Conservation (phyloP, 495 filamentous ascomycete species). For the Annulohypoxylon moriforme region DNA sequence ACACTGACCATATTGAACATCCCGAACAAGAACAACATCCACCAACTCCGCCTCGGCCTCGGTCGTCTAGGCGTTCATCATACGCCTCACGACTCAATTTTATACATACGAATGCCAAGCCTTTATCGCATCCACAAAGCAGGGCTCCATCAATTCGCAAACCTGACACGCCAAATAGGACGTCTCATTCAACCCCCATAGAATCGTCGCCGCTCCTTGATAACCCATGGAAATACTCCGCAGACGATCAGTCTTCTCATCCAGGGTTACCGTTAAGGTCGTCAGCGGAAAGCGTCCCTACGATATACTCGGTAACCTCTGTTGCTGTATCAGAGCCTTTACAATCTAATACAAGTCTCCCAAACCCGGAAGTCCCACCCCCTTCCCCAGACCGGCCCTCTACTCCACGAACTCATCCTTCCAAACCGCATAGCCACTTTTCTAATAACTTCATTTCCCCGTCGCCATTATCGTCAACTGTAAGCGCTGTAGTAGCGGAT, state of each 20-base stretch:
- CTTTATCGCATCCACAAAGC: conserved; percentile 31
- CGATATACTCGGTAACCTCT: conserved; percentile 46
- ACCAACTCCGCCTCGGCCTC: conserved; percentile 11
- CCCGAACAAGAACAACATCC: conserved; percentile 33
- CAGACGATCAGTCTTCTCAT: conserved; percentile 37
- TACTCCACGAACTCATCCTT: conserved; percentile 46
- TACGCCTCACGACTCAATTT: conserved; percentile 53
- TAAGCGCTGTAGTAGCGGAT: conserved; percentile 60
- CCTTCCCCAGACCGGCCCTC: conserved; percentile 45
- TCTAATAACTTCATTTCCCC: conserved; percentile 57
- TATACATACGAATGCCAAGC: conserved; percentile 40
- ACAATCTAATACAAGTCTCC: conserved; percentile 37
- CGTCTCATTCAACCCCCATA: conserved; percentile 32
- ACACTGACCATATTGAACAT: conserved; percentile 41
- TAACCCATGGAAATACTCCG: conserved; percentile 49
- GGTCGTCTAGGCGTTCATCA: conserved; percentile 53
- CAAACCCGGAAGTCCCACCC: conserved; percentile 33
- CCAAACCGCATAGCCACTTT: conserved; percentile 51
- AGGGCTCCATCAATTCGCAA: conserved; percentile 40
- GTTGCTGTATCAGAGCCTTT: conserved; percentile 47
- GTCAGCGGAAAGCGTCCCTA: conserved; percentile 55
- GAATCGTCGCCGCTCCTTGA: conserved; percentile 48
- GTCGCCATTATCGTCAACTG: conserved; percentile 60
- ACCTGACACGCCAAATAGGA: conserved; percentile 28
- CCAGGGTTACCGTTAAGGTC: conserved; percentile 49